phyloP scores from a whole-genome alignment of 371 early-diverging fungal species.

The Massospora cicadina region DNA sequence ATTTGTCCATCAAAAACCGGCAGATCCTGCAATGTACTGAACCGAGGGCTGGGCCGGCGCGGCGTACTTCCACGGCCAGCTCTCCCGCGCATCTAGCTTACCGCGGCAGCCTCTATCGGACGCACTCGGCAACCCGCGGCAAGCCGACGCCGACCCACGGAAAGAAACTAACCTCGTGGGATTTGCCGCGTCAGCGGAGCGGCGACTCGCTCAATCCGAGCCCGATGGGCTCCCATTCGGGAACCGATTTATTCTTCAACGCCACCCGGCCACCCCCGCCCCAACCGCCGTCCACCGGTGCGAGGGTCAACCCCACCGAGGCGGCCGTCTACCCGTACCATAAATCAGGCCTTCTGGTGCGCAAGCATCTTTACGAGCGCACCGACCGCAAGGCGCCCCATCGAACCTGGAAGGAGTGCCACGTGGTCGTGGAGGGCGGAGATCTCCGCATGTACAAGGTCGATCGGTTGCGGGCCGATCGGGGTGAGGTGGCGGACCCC shows the following conservation, averaged over 20 bases:
- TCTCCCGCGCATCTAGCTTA: slow-evolving; percentile 10
- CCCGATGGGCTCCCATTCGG: slow-evolving; percentile 3
- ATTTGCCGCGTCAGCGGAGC: slow-evolving; percentile 8
- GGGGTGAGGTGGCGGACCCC: slow-evolving; percentile 18
- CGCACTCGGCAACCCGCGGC: slow-evolving; percentile 9
- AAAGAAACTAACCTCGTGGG: background rate
- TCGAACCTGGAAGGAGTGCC: slow-evolving; percentile 73
- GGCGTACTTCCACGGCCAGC: slow-evolving; percentile 4
- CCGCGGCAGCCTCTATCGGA: slow-evolving; percentile 4
- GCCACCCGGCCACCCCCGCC: background rate
- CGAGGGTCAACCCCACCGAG: slow-evolving; percentile 6
- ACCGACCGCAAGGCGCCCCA: slow-evolving; percentile 59
- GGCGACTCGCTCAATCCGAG: slow-evolving; percentile 10
- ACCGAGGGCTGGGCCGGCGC: background rate
- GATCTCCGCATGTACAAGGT: slow-evolving; percentile 60
- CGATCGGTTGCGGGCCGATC: slow-evolving; percentile 23
- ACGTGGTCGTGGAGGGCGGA: slow-evolving; percentile 49
- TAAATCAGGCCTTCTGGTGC: slow-evolving; percentile 61
- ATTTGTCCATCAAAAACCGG: slow-evolving; percentile 47
- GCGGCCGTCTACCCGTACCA: slow-evolving; percentile 20
- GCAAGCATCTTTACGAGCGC: slow-evolving; percentile 66
- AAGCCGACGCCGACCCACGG: background rate
- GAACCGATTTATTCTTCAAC: slow-evolving; percentile 10
- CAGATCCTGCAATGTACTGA: slow-evolving; percentile 47
- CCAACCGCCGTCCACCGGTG: background rate